Evolutionary conservation across 495 filamentous ascomycete genomes (phyloP).

Genomic region (Neurospora sp.): DNA sequence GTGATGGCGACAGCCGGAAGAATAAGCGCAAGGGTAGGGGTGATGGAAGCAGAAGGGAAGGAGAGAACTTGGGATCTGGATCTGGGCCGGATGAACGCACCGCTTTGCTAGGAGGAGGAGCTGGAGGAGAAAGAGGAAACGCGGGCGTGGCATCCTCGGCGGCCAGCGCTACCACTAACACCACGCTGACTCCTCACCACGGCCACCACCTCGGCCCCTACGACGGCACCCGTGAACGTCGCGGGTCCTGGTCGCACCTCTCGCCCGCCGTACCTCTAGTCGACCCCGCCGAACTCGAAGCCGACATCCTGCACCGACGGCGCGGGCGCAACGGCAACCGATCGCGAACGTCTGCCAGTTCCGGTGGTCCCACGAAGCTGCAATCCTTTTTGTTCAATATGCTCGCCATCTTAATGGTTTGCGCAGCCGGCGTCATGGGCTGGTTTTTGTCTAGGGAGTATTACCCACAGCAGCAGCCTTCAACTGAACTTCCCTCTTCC

Average conservation of each 20-base stretch:
- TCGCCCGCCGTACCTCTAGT: constrained; percentile 70
- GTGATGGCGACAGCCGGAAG: not conserved
- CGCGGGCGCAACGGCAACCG: not conserved
- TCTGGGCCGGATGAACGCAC: constrained; percentile 29
- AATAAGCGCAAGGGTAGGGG: not conserved
- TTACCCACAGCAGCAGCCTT: constrained; percentile 3
- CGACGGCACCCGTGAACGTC: constrained; percentile 28
- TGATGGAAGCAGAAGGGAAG: not conserved
- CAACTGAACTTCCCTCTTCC: not conserved
- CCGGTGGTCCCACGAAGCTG: constrained; percentile 33
- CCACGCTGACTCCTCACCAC: not conserved
- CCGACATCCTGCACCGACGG: not conserved
- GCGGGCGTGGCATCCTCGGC: not conserved
- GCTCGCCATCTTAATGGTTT: constrained; percentile 65
- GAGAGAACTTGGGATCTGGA: not conserved
- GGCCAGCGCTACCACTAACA: not conserved
- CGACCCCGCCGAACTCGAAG: constrained; percentile 18
- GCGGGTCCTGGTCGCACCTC: constrained; percentile 47
- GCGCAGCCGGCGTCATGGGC: constrained; percentile 67
- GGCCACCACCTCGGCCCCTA: not conserved
- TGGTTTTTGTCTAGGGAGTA: constrained; percentile 62
- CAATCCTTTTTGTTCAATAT: constrained; percentile 62
- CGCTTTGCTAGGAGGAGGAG: not conserved
- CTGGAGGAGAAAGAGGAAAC: not conserved
- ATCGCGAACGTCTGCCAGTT: constrained; percentile 8